Evolutionary conservation across 2,329 filamentous ascomycete genomes (phyloP).

Genomic region (Thelonectria olida): DNA sequence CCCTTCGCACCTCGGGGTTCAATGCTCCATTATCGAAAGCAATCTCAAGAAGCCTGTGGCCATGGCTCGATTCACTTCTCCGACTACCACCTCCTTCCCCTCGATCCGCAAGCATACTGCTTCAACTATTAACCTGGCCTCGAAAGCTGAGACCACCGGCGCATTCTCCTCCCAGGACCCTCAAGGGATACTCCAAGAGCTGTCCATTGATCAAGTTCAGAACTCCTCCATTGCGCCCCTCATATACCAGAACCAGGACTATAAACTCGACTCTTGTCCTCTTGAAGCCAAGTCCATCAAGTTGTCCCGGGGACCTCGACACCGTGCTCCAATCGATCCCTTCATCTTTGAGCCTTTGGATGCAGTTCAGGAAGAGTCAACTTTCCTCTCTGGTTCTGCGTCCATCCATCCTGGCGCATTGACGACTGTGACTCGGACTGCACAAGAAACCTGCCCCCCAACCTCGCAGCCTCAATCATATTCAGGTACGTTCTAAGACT

Average conservation of each 20-base stretch:
- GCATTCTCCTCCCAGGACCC: constrained; percentile 27
- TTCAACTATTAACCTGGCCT: constrained; percentile 3
- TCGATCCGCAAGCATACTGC: constrained; percentile 18
- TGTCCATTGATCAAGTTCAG: constrained; percentile 37
- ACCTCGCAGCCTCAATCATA: neutral
- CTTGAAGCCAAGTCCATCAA: constrained; percentile 24
- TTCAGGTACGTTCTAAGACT: constrained; percentile 28
- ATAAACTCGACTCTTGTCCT: constrained; percentile 4
- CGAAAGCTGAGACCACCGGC: constrained; percentile 21
- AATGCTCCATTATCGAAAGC: constrained; percentile 18
- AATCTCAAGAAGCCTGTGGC: constrained; percentile 24
- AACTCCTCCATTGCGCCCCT: constrained; percentile 34
- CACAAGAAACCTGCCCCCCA: constrained; percentile 5
- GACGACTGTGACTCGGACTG: constrained; percentile 10
- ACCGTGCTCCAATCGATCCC: constrained; percentile 43
- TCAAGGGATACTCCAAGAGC: constrained; percentile 40
- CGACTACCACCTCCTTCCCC: constrained; percentile 13
- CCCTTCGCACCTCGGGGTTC: constrained; percentile 16
- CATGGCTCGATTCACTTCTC: constrained; percentile 32
- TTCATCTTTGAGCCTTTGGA: constrained; percentile 47
- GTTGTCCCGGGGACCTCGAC: constrained; percentile 36
- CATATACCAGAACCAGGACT: neutral
- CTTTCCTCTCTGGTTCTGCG: constrained; percentile 2
- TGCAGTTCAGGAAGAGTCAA: constrained; percentile 44
- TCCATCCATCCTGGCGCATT: constrained; percentile 3